These are phyloP conservation scores for Adansonia rubrostipa DNA, from an alignment of 441 rosid species.

Conservation along the genomic window DNA sequence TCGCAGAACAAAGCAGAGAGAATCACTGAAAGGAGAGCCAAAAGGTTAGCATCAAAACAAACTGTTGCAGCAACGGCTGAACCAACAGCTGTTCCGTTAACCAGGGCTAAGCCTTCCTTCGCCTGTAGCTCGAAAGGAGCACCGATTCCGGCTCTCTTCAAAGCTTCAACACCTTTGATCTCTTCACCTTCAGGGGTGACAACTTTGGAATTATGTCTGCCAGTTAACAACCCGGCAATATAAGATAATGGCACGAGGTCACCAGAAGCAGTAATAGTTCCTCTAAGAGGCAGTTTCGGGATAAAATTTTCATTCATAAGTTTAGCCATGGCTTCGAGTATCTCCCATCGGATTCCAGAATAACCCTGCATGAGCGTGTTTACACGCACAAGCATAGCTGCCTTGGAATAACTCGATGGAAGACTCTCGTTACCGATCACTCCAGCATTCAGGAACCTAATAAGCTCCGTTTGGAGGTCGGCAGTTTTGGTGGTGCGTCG, in stretches of 20 bases:
- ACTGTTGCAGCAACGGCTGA: constrained; percentile 24
- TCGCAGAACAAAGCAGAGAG: constrained; percentile 21
- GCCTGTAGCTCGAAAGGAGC: constrained; percentile 26
- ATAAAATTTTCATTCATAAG: constrained; percentile 41
- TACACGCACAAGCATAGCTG: constrained; percentile 19
- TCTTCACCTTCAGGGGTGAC: constrained; percentile 34
- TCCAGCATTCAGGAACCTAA: constrained; percentile 7
- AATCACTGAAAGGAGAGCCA: constrained; percentile 22
- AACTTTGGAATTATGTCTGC: constrained; percentile 6
- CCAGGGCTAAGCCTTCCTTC: constrained; percentile 21
- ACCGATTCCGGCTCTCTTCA: constrained; percentile 42
- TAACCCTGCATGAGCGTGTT: constrained; percentile 20
- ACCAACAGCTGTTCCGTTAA: constrained; percentile 19
- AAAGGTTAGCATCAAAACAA: constrained; percentile 17
- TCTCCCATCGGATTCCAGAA: constrained; percentile 20
- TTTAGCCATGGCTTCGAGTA: constrained; percentile 34
- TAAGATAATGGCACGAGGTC: constrained; percentile 40
- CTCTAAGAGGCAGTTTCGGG: constrained; percentile 21
- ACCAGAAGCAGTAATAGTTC: constrained; percentile 28
- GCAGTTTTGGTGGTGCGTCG: constrained; percentile 43
- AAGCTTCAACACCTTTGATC: constrained; percentile 37
- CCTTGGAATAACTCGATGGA: constrained; percentile 22
- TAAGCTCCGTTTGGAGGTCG: constrained; percentile 51
- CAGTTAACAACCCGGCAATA: constrained; percentile 17
- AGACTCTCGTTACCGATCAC: background rate